A percentile compares a stretch with the other conserved stretches of the same genome.
phyloP scores from a whole-genome alignment of 192 early-diverging fungal species.

The Phycomyces nitens region DNA sequence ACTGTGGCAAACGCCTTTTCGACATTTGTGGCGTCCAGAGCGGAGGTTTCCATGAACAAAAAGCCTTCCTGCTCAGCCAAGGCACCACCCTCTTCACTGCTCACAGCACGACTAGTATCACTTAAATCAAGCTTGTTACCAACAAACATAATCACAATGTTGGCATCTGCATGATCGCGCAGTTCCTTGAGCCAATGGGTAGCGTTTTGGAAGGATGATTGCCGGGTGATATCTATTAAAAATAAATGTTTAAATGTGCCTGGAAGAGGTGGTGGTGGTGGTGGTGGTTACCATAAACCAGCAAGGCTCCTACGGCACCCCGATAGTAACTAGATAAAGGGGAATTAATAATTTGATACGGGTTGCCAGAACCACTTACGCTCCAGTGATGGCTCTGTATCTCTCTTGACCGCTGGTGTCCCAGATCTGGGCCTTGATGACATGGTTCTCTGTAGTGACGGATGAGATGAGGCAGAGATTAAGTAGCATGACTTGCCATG shows the following conservation, averaged over 20 bases:
- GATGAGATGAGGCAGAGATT: neutral
- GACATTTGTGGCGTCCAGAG: constrained; percentile 73
- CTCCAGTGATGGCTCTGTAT: constrained; percentile 76
- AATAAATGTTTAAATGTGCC: no score
- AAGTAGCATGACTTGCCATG: neutral
- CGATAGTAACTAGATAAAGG: constrained; percentile 73
- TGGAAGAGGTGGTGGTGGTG: no score
- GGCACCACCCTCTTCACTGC: constrained; percentile 69
- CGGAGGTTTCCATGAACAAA: constrained; percentile 81
- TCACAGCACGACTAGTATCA: constrained; percentile 58
- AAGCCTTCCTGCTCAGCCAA: constrained; percentile 76
- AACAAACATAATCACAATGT: constrained; percentile 88
- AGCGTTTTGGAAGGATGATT: constrained; percentile 77
- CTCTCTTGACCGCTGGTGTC: constrained; percentile 89
- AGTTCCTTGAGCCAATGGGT: constrained; percentile 92
- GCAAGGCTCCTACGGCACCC: constrained; percentile 89
- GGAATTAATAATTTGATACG: neutral
- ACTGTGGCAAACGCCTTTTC: constrained; percentile 75
- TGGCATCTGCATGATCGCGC: constrained; percentile 85
- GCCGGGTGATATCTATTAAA: constrained; percentile 37
- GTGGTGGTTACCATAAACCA: constrained; percentile 86
- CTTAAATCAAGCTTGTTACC: constrained; percentile 91
- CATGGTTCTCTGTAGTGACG: constrained; percentile 36
- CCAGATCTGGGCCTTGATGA: constrained; percentile 49
- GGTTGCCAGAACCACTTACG: constrained; percentile 37